Conservation (phyloP, 2,329 filamentous ascomycete genomes). For the Piedraia hortae region DNA sequence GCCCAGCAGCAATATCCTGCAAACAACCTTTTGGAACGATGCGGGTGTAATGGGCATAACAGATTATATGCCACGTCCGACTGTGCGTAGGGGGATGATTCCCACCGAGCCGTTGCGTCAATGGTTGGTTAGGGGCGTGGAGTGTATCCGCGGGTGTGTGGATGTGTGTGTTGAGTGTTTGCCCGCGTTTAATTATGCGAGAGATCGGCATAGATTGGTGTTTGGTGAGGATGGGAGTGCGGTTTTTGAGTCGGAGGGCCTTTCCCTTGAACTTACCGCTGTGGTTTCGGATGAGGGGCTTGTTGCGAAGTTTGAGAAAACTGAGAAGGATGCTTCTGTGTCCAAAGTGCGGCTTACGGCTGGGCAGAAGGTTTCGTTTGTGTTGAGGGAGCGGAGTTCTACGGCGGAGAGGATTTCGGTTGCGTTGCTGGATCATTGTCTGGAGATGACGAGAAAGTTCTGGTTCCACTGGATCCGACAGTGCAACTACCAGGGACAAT, state of each 20-base stretch:
- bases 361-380: background rate
- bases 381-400: background rate
- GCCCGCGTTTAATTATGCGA: conserved; percentile 1
- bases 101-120: background rate
- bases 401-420: background rate
- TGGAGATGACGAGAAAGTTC: background rate
- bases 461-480: conserved; percentile 1
- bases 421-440: background rate
- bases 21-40: conserved; percentile 1
- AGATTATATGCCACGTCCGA: conserved; percentile 1
- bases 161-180: conserved; percentile 1
- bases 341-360: too few relatives aligned
- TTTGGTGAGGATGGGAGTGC: too few relatives aligned
- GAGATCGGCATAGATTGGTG: conserved; percentile 1
- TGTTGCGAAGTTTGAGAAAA: too few relatives aligned
- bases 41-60: background rate
- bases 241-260: too few relatives aligned
- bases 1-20: conserved; percentile 1
- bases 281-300: too few relatives aligned
- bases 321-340: too few relatives aligned
- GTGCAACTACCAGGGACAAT: background rate
- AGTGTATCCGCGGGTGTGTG: background rate
- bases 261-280: too few relatives aligned
- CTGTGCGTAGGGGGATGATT: background rate
- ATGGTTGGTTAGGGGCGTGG: conserved; percentile 1